Evolutionary conservation across 2,329 filamentous ascomycete genomes (phyloP).

Genomic region (Pezicula carpinea): DNA sequence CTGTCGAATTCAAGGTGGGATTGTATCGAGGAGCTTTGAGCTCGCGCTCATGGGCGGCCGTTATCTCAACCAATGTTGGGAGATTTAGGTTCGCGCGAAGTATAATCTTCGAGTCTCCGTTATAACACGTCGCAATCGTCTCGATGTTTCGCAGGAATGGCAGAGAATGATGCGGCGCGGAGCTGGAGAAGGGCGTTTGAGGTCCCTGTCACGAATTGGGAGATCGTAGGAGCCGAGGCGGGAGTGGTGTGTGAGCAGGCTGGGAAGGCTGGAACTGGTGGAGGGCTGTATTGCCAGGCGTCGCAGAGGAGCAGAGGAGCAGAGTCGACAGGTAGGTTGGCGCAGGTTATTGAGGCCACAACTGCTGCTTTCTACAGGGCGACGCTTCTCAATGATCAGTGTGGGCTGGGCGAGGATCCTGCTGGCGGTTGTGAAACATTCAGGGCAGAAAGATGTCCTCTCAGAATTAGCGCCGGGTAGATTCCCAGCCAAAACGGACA

Average conservation of each 20-base stretch:
- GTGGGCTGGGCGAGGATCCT: too few relatives aligned
- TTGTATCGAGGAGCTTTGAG: constrained; percentile 13
- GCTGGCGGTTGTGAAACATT: too few relatives aligned
- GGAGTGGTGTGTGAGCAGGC: neutral
- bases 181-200: neutral
- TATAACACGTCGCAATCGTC: constrained; percentile 2
- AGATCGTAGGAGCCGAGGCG: constrained; percentile 2
- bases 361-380: too few relatives aligned
- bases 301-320: too few relatives aligned
- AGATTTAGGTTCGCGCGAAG: constrained; percentile 2
- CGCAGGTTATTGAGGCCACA: too few relatives aligned
- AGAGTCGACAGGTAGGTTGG: too few relatives aligned
- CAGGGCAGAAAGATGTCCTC: too few relatives aligned
- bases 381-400: too few relatives aligned
- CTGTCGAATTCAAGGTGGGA: constrained; percentile 17
- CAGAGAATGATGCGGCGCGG: neutral
- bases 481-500: too few relatives aligned
- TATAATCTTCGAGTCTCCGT: neutral
- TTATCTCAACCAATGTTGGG: constrained; percentile 7
- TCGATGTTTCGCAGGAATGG: neutral
- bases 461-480: too few relatives aligned
- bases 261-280: too few relatives aligned
- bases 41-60: constrained; percentile 18
- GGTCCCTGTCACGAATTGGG: neutral
- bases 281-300: too few relatives aligned